Conservation (phyloP, 2,329 filamentous ascomycete genomes). For the Lasiodiplodia sp. region DNA sequence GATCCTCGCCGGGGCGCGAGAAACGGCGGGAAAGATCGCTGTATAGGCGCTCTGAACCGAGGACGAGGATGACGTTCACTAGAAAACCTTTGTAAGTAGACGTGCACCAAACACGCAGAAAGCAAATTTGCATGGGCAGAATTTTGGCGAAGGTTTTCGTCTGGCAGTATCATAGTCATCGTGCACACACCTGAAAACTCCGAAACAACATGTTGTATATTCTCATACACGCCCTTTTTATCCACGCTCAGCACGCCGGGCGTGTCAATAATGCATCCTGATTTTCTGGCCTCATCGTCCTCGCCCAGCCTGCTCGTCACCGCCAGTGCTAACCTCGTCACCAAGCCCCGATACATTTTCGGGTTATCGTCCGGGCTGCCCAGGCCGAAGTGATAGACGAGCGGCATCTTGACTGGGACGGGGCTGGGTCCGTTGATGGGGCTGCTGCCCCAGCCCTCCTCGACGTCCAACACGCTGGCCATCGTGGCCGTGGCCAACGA, state of each 20-base stretch:
- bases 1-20: slow-evolving; percentile 62
- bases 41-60: slow-evolving; percentile 80
- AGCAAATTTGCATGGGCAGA: neutral
- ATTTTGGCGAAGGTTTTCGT: neutral
- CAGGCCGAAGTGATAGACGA: slow-evolving; percentile 88
- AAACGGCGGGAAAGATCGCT: slow-evolving; percentile 78
- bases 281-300: slow-evolving; percentile 72
- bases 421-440: slow-evolving; percentile 89
- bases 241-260: slow-evolving; percentile 72
- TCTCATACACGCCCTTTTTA: slow-evolving; percentile 71
- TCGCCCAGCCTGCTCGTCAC: slow-evolving; percentile 80
- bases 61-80: slow-evolving; percentile 81
- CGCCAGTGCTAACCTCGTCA: slow-evolving; percentile 79
- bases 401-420: slow-evolving; percentile 87
- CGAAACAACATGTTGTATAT: slow-evolving; percentile 80
- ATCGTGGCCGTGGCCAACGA: slow-evolving; percentile 88
- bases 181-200: slow-evolving; percentile 66
- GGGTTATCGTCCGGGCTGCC: slow-evolving; percentile 74
- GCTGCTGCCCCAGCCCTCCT: slow-evolving; percentile 87
- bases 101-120: neutral
- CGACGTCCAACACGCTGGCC: slow-evolving; percentile 84
- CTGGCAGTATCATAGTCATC: neutral
- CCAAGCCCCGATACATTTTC: slow-evolving; percentile 74
- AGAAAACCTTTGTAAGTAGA: slow-evolving; percentile 9
- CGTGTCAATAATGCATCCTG: slow-evolving; percentile 87